Evolutionary conservation across 2,329 filamentous ascomycete genomes (phyloP).

Genomic region (Talaromyces pinophilus): DNA sequence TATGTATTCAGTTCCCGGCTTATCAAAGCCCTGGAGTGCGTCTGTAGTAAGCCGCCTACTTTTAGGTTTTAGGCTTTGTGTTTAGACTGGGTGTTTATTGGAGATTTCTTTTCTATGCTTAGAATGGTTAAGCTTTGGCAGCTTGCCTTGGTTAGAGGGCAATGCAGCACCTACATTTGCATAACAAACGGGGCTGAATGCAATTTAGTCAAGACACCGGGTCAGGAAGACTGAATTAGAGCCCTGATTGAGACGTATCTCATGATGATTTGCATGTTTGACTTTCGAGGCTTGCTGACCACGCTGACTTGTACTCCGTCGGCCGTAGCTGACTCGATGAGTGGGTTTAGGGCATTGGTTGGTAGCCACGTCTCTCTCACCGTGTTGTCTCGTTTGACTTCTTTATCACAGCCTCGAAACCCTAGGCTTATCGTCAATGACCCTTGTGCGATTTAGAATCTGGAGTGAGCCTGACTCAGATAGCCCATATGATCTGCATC

Average conservation of each 20-base stretch:
- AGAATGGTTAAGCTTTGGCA: conserved; percentile 1
- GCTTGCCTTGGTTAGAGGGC: neutral
- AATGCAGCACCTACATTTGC: neutral
- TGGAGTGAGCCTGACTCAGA: neutral
- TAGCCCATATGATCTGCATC: neutral
- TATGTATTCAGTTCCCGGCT: neutral
- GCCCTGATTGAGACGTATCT: neutral
- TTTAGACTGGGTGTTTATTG: neutral
- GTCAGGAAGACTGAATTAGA: neutral
- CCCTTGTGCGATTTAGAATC: neutral
- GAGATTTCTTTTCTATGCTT: neutral
- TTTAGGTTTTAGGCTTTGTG: neutral
- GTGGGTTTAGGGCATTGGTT: neutral
- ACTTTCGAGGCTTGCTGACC: neutral
- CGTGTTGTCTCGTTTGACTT: neutral
- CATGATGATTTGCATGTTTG: neutral
- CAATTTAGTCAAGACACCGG: neutral
- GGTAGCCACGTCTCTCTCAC: neutral
- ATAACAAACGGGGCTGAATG: neutral
- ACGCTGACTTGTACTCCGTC: neutral
- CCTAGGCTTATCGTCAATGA: neutral
- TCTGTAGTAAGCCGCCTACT: neutral
- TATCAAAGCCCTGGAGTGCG: neutral
- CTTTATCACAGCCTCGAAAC: neutral
- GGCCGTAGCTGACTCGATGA: neutral